Conservation (phyloP, 208 protist genomes). For the Hexamita inflata region DNA sequence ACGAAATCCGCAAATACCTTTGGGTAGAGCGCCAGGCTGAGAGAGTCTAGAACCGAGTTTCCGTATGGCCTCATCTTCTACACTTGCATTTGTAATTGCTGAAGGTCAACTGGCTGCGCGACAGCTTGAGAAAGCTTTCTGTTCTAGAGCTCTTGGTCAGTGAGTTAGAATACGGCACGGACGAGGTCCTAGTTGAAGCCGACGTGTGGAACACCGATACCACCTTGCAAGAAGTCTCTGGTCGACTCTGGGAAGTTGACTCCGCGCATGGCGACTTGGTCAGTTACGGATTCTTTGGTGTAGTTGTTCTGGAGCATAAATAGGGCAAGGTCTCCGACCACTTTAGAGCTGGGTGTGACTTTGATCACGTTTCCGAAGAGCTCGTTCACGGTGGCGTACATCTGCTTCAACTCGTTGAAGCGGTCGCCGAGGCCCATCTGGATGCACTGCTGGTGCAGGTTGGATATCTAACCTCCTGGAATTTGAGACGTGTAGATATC, state of each 20-base stretch:
- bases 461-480: slow-evolving; percentile 63
- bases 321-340: slow-evolving; percentile 43
- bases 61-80: too few relatives aligned
- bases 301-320: slow-evolving; percentile 35
- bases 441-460: slow-evolving; percentile 62
- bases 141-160: too few relatives aligned
- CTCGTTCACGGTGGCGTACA: slow-evolving; percentile 49
- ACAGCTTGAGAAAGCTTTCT: too few relatives aligned
- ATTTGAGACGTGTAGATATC: slow-evolving; percentile 58
- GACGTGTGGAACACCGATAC: slow-evolving; percentile 45
- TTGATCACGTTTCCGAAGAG: slow-evolving; percentile 58
- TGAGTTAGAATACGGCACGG: too few relatives aligned
- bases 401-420: slow-evolving; percentile 41
- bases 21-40: too few relatives aligned
- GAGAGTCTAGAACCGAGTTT: too few relatives aligned
- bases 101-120: too few relatives aligned
- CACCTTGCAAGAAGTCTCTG: slow-evolving; percentile 37
- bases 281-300: slow-evolving; percentile 35
- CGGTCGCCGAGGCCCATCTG: slow-evolving; percentile 49
- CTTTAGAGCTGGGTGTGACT: slow-evolving; percentile 49
- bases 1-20: too few relatives aligned
- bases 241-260: slow-evolving; percentile 44
- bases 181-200: too few relatives aligned
- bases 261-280: not conserved
- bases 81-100: too few relatives aligned